Base-by-base conservation (phyloP, 108 stramenopile genomes). In the Heterococcus sp. region DNA sequence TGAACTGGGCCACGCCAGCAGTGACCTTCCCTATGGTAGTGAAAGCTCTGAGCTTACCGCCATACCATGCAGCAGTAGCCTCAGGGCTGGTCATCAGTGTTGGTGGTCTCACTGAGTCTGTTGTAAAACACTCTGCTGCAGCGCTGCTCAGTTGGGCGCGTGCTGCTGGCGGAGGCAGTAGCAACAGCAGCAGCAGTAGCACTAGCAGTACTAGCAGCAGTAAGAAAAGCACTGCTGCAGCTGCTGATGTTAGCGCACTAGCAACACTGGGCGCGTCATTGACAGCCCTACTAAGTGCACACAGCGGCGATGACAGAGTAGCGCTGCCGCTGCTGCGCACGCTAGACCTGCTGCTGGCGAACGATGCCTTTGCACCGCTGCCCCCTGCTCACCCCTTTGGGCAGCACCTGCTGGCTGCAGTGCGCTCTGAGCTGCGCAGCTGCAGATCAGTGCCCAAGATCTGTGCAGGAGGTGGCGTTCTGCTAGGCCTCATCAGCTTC, bases 71-170 rank as follows among this genome's bases (percentile, higher is more conserved):
- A 35, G 78, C 74, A 30, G 69, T 83, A 30, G 73, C 95, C 34
- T 88, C 90, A 66, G 97, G 97, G 29, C 78, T 97, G 65, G 84
- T 95, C 21, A 80, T 96, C 28, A 94, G 94, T 74, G 93, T 95
- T n/a, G 97, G 97, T 28, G 93, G 95, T 28, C 81, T 97, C 68
- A 93, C 93, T 3, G 94, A 98, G 86, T 89, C 88, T 66, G 92
- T 95, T 3, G 88, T 90, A n/a, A 95, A 93, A 86, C 75, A 85
- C 38, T 89, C 94, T 3, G 76, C 82, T 37, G 77, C 68, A 0
- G 88, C 92, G 32, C 87, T 98, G 4, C 76, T 95, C 64, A 79
- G 91, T 35, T 95, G 93, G 93, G 86, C 82, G 30, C 79, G 86
- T 71, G 46, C 46, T 21, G 46, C 46, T 21, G 46, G 46, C 46